These are phyloP conservation scores for Aspergillus luchuensis DNA, from an alignment of 2,329 filamentous ascomycete genomes.

Conservation along the genomic window DNA sequence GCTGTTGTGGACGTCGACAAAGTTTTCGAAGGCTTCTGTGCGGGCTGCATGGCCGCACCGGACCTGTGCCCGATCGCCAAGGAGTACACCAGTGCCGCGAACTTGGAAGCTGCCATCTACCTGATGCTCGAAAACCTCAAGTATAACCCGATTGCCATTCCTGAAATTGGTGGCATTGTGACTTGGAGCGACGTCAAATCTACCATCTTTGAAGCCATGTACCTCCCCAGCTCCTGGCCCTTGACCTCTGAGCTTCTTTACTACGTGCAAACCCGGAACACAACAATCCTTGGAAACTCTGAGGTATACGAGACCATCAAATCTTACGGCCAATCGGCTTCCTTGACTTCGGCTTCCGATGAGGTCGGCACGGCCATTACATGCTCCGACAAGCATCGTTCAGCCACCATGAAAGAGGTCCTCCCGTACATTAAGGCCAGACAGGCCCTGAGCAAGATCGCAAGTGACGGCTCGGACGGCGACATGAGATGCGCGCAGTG, in stretches of 20 bases:
- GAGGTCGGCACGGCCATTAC: background rate
- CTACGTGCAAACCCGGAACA: background rate
- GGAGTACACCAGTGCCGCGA: slow-evolving; percentile 4
- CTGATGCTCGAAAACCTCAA: slow-evolving; percentile 10
- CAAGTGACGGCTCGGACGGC: background rate
- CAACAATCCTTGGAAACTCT: background rate
- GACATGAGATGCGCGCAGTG: slow-evolving; percentile 13
- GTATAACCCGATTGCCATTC: slow-evolving; percentile 10
- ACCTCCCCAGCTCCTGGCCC: slow-evolving; percentile 8
- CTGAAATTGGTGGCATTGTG: background rate
- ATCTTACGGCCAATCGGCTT: background rate
- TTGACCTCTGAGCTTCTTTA: background rate
- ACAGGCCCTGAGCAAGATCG: background rate
- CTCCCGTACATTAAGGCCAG: background rate
- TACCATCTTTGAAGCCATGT: slow-evolving; percentile 2
- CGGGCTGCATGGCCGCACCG: slow-evolving; percentile 12
- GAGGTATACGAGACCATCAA: background rate
- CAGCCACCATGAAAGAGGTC: background rate
- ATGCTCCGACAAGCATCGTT: background rate
- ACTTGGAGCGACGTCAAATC: slow-evolving; percentile 9
- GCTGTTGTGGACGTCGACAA: slow-evolving; percentile 8
- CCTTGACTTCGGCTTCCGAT: background rate
- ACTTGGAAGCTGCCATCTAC: slow-evolving; percentile 13
- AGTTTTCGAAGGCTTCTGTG: slow-evolving; percentile 8
- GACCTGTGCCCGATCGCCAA: slow-evolving; percentile 9